Evolutionary conservation across 2,329 filamentous ascomycete genomes (phyloP), one percentile per base, ranked within the genome.

Genomic region (Hymenoscyphus fructigenus): DNA sequence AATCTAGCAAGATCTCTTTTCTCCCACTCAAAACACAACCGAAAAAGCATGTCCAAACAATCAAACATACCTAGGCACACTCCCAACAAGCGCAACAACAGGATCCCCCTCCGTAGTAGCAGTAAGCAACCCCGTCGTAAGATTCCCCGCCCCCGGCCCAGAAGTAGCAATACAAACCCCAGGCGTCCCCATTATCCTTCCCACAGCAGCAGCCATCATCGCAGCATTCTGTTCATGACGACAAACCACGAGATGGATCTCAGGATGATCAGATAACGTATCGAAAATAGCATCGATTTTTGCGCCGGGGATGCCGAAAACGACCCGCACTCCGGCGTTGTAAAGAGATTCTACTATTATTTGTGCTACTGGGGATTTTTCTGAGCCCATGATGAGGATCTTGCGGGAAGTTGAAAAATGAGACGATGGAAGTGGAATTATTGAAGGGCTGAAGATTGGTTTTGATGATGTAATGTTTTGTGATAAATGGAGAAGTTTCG

Each of bases 141-240:
- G 73, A 68, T 83, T 83, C 55, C 78, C 78, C 2, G 80, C 80
- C 15, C 81, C 81, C 0, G 81, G 81, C 0, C 80, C 81, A 14
- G 79, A 81, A 2, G 81, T 83, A 20, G 79, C 80, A 57, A 82
- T 78, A 70, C 78, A 80, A 0, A 82, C 80, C 12, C 80, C 80
- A 3, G 80, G 79, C 2, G 74, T 73, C 20, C 80, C 80, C 0
- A 80, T 82, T 64, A 83, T 78, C 34, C 79, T 74, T 12, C 81
- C 81, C 26, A 79, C 74, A 0, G 79, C 81, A 2, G 79, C 79
- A 23, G 81, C 80, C 75, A 83, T 83, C 73, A 83, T 81, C 6
- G 80, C 80, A 17, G 80, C 80, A 69, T 83, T 83, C 64, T 83
- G 81, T 69, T 83, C 81, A 67, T 83, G 81, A 17, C 81, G 76